phyloP scores from a whole-genome alignment of 805 yeast genomes.

The Lachancea cidri region DNA sequence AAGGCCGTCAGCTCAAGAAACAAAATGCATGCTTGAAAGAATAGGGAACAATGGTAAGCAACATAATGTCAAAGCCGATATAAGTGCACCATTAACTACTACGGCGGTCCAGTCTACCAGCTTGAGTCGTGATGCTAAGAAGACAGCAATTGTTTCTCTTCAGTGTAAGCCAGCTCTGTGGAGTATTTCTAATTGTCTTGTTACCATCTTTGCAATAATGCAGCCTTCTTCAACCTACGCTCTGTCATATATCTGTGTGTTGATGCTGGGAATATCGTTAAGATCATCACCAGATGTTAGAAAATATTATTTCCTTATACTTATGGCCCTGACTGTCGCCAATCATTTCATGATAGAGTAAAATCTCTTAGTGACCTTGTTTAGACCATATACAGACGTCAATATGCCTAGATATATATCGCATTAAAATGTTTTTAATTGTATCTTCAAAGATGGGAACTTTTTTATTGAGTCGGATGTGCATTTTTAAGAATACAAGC shows the following conservation, averaged over 20 bases:
- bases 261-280: not conserved
- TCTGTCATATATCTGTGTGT: not conserved
- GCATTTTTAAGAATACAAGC: too few species aligned
- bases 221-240: not conserved
- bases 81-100: not conserved
- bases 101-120: not conserved
- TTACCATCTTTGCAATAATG: not conserved
- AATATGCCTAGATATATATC: too few species aligned
- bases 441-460: too few species aligned
- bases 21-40: constrained; percentile 20
- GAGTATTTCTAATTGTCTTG: not conserved
- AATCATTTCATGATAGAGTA: not conserved
- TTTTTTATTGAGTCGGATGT: too few species aligned
- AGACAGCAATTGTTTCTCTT: not conserved
- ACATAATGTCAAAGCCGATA: not conserved
- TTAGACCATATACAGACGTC: too few species aligned
- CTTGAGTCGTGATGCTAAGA: constrained; percentile 19
- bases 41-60: not conserved
- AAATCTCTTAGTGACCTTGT: too few species aligned
- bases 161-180: not conserved
- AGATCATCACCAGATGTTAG: not conserved
- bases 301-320: not conserved
- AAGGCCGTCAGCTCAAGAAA: constrained; percentile 42
- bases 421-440: too few species aligned
- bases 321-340: not conserved